Evolutionary conservation across 108 stramenopile genomes (phyloP).

Genomic region (Schizochytrium sp.): DNA sequence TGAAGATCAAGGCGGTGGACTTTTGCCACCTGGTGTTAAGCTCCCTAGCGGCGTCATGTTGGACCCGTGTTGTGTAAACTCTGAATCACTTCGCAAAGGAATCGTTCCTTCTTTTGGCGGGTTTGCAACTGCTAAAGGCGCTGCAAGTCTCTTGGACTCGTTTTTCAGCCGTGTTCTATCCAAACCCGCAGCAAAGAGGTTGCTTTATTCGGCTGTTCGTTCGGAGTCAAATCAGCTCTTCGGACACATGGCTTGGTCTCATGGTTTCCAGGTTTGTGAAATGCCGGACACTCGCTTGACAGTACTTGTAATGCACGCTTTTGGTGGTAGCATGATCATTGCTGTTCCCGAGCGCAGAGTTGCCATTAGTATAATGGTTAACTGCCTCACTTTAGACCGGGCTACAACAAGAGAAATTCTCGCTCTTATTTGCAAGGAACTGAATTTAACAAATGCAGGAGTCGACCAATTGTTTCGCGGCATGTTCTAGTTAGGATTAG

Average conservation of each 20-base stretch:
- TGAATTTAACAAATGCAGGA: neutral
- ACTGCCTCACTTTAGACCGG: slow-evolving; percentile 45
- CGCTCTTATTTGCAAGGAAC: slow-evolving; percentile 1
- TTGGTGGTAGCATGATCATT: neutral
- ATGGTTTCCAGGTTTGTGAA: slow-evolving; percentile 21
- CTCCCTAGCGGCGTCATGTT: slow-evolving; percentile 8
- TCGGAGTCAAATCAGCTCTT: slow-evolving; percentile 37
- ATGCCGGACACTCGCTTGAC: neutral
- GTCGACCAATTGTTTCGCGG: slow-evolving; percentile 43
- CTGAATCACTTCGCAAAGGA: neutral
- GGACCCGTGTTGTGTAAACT: slow-evolving; percentile 45
- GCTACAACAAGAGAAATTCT: neutral
- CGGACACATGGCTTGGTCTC: neutral
- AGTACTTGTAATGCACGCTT: neutral
- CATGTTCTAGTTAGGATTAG: slow-evolving; percentile 55
- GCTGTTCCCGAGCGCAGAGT: neutral
- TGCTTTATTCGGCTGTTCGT: neutral
- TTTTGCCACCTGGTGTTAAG: slow-evolving; percentile 5
- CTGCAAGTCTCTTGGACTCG: neutral
- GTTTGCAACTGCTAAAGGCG: slow-evolving; percentile 29
- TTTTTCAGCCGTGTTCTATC: neutral
- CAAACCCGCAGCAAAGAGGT: too few species aligned
- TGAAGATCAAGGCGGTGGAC: neutral
- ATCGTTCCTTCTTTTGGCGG: neutral
- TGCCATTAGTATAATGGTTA: neutral